Base-by-base conservation (phyloP, 1,284 basidiomycete species). In the Irpex sp. region DNA sequence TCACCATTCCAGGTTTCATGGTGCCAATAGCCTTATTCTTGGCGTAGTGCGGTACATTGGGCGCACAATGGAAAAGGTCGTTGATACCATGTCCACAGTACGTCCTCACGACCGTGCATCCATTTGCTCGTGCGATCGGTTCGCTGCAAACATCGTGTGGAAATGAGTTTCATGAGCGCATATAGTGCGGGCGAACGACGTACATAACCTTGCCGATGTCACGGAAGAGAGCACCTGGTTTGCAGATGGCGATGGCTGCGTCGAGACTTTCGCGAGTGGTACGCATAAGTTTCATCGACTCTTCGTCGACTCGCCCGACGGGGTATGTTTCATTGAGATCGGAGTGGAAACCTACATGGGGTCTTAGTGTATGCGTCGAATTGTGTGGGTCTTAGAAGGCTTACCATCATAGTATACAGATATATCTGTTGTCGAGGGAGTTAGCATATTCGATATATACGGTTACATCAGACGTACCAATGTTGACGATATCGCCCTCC, bases 11-110 rank as follows among this genome's bases (percentile, higher is more conserved):
- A 40, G 89, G 75, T 73, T 91, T 93, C 92, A 94, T 94, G 1
- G 85, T 85, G 55, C 92, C 93, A 26, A 91, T 77, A 19, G 91
- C 87, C 73, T 92, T 93, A 74, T 92, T 94, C 75, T 93, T 93
- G 31, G 91, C 89, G 71, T 94, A 94, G 76, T 94, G 92, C n/a
- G 91, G 88, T 40, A 92, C 81, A 73, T 89, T 93, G 1, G 91
- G 91, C 1, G 85, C 72, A 65, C 80, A 77, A 73, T 94, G 92
- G 81, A 96, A 96, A 54, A 93, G 79, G 67, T 93, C 79, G 74
- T 97, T 91, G 73, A 97, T 86, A 38, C 96, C 96, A 74, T 98
- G 96, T 4, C 94, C 96, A 5, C 92, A 94, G 75, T 96, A 98
- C 57, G 88, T 87, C 70, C 93, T 85, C 40, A 97, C 94, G 56